Evolutionary conservation across 768 basidiomycete genomes (phyloP).

Genomic region (Amanita thiersii): DNA sequence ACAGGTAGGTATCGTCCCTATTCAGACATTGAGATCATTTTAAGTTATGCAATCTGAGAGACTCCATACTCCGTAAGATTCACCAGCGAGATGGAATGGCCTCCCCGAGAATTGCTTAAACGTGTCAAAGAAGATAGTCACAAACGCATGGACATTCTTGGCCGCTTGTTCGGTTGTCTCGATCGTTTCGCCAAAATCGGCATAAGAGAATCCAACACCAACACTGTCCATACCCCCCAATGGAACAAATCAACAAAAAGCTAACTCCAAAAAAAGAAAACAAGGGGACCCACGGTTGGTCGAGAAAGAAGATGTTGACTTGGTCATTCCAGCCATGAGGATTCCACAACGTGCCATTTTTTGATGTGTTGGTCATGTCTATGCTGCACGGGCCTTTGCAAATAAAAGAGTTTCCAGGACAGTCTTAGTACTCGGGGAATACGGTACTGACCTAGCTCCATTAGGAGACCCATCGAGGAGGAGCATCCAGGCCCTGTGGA

Average conservation of each 20-base stretch:
- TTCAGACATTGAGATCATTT: background rate
- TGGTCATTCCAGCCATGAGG: conserved; percentile 59
- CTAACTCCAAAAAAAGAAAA: background rate
- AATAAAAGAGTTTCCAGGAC: background rate
- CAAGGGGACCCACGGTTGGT: conserved; percentile 39
- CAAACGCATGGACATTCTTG: conserved; percentile 65
- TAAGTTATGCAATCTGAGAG: background rate
- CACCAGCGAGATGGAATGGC: conserved; percentile 65
- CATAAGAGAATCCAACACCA: conserved; percentile 66
- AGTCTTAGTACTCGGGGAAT: background rate
- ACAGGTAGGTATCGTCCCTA: conserved; percentile 67
- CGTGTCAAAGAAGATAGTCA: conserved; percentile 73
- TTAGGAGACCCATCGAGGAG: conserved; percentile 53
- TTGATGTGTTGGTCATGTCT: conserved; percentile 44
- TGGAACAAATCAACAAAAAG: background rate
- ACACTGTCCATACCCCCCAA: conserved; percentile 31
- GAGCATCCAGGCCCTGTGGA: conserved; percentile 49
- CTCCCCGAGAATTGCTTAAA: conserved; percentile 67
- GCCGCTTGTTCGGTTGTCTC: conserved; percentile 79
- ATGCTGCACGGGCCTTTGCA: conserved; percentile 36
- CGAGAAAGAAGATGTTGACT: conserved; percentile 66
- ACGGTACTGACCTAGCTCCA: conserved; percentile 57
- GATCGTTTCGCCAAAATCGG: conserved; percentile 59
- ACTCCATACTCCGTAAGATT: conserved; percentile 59
- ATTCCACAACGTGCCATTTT: conserved; percentile 57